Evolutionary conservation across 352 stramenopile species (phyloP), one percentile per base, ranked within the genome.

Genomic region (Phytophthora idaei): DNA sequence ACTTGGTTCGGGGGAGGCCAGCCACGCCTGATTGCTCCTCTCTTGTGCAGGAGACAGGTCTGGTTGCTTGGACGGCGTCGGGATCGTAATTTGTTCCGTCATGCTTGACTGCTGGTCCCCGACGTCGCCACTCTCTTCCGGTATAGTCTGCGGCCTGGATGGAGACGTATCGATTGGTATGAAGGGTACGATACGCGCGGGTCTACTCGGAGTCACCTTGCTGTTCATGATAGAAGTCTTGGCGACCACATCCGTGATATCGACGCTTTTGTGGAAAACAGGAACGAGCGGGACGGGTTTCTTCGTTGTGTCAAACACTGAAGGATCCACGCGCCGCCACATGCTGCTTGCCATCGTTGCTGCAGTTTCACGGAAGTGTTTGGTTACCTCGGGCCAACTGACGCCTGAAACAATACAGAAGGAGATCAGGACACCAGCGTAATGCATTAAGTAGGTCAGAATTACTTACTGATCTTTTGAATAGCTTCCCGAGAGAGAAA

Each of bases 401-500:
- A 77, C 47, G 50, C 84, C 84, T 92, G 52, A 25, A 56, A n/a
- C 14, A 41, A 54, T 32, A 21, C 21, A 12, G 9, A 52, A 28
- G 42, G 8, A n/a, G 29, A 11, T 62, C 25, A 62, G 41, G 21
- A 37, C 14, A 45, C 34, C 8, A 46, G 34, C 28, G 5, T 7
- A 17, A 55, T 14, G 15, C 14, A 36, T 2, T 4, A 10, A 57
- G n/a, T 28, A 59, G 28, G 7, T n/a, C 25, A 6, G 5, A 53
- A 1, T 15, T 11, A 83, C 78, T 15, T 66, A 92, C 87, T 87
- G 32, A 95, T 90, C 69, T 90, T 83, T 34, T 76, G 64, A 42
- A 94, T 91, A 0, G 81, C 74, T 53, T 92, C 78, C 7, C 87
- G 74, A 9, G 87, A 95, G 12, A 95, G 63, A 67, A 95, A 95